Evolutionary conservation across 2,329 filamentous ascomycete species (phyloP).

Genomic region (Zelopaecilomyces penicillatus): DNA sequence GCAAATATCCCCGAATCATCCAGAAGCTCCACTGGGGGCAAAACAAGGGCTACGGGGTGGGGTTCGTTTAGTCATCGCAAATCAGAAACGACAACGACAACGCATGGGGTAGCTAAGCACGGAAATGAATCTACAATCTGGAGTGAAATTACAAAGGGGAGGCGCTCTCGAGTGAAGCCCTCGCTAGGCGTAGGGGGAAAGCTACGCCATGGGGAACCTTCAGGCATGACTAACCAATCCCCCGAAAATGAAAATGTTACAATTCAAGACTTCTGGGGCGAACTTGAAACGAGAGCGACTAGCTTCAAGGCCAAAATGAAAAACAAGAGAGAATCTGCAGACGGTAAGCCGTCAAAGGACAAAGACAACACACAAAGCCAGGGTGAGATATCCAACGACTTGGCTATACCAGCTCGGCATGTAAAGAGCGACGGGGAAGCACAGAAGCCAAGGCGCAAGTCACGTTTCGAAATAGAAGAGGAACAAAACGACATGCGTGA

Average conservation of each 20-base stretch:
- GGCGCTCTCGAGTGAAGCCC: neutral
- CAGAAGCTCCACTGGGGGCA: constrained; percentile 1
- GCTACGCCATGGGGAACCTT: neutral
- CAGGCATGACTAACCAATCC: neutral
- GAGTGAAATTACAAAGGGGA: constrained; percentile 11
- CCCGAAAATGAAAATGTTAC: neutral
- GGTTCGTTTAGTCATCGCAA: constrained; percentile 15
- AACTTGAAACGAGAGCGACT: constrained; percentile 15
- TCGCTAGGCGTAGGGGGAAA: constrained; percentile 3
- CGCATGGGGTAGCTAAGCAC: constrained; percentile 4
- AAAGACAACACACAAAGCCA: neutral
- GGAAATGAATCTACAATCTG: constrained; percentile 12
- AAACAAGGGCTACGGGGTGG: constrained; percentile 11
- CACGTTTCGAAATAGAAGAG: constrained; percentile 22
- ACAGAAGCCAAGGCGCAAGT: constrained; percentile 18
- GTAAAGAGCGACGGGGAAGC: constrained; percentile 5
- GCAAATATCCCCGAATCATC: neutral
- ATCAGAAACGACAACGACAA: constrained; percentile 3
- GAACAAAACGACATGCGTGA: constrained; percentile 8
- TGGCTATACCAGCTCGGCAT: neutral
- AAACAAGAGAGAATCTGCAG: neutral
- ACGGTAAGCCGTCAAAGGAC: neutral
- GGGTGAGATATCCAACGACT: neutral
- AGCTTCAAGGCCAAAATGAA: constrained; percentile 9
- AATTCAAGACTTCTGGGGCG: constrained; percentile 17